Evolutionary conservation across 805 yeast genomes (phyloP).

Genomic region (Candida orba): DNA sequence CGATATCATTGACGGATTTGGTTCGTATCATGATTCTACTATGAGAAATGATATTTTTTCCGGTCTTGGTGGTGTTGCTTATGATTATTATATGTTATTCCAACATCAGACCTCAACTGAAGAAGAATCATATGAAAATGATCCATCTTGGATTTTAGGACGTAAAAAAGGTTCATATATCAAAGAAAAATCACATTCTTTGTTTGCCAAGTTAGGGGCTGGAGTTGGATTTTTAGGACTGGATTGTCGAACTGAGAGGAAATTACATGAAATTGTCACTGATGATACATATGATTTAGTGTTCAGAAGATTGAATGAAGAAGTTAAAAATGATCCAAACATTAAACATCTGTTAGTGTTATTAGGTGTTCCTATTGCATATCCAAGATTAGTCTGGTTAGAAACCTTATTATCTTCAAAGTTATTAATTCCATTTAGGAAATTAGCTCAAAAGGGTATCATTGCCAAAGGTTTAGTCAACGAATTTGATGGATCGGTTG

Average conservation of each 20-base stretch:
- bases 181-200: slow-evolving; percentile 55
- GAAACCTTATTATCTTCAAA: slow-evolving; percentile 66
- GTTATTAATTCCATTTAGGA: slow-evolving; percentile 56
- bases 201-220: slow-evolving; percentile 67
- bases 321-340: slow-evolving; percentile 41
- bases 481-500: slow-evolving; percentile 88
- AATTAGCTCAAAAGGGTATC: slow-evolving; percentile 52
- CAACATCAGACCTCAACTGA: slow-evolving; percentile 72
- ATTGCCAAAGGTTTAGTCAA: slow-evolving; percentile 70
- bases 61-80: slow-evolving; percentile 73
- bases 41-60: slow-evolving; percentile 65
- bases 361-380: slow-evolving; percentile 92
- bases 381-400: slow-evolving; percentile 89
- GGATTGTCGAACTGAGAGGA: slow-evolving; percentile 92
- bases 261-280: slow-evolving; percentile 47
- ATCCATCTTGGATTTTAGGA: slow-evolving; percentile 60
- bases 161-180: slow-evolving; percentile 59
- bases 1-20: slow-evolving; percentile 94
- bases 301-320: slow-evolving; percentile 53
- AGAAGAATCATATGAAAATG: slow-evolving; percentile 31
- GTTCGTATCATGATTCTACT: slow-evolving; percentile 72
- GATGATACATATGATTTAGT: slow-evolving; percentile 49
- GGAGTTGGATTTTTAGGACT: slow-evolving; percentile 68
- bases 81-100: slow-evolving; percentile 80
- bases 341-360: slow-evolving; percentile 73